Evolutionary conservation across 129 eudicot species (phyloP), one percentile per base, ranked within the genome.

Genomic region (Tagetes erecta): DNA sequence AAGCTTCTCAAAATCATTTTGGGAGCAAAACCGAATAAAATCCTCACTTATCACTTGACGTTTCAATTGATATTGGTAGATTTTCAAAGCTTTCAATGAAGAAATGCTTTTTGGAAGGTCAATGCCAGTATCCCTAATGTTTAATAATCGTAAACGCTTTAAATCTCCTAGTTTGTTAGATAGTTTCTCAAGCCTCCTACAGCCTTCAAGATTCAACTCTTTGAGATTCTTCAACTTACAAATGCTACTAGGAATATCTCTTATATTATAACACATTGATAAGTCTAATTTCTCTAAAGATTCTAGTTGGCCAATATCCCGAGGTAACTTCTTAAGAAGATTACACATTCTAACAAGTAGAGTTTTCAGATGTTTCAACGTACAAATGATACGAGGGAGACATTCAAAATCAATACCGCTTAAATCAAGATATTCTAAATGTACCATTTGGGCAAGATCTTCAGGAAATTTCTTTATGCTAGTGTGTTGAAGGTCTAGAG

Each of bases 381-480:
- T 57, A 57, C 64, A 57, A 57, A 57, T 57, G 64, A 38, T 57
- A 57, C 6, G 2, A 57, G 64, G 11, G 11, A 55, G 62, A 55
- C 7, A 11, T 55, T 55, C 7, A 27, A 27, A 35, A 0, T 5
- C 0, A 30, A 2, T 8, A 57, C 6, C 0, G 0, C 5, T 8
- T 30, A 57, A 8, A 31, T 31, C 1, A 0, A 57, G 39, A 1
- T 9, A 2, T 33, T 57, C 64, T 31, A 57, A 57, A 9, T 39
- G 33, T 57, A 7, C n/a, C 5, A 57, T 8, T 33, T 8, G 64
- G 39, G 38, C 64, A 30, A 57, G 11, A n/a, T 57, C 39, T 5
- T 31, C 39, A 0, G 39, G 64, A 13, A 57, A 57, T 57, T 57
- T 39, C 38, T 57, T 5, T 31, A 57, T 57, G n/a, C 2, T 0